Evolutionary conservation across 2,329 filamentous ascomycete genomes (phyloP).

Genomic region (Sporothrix brasiliensis): DNA sequence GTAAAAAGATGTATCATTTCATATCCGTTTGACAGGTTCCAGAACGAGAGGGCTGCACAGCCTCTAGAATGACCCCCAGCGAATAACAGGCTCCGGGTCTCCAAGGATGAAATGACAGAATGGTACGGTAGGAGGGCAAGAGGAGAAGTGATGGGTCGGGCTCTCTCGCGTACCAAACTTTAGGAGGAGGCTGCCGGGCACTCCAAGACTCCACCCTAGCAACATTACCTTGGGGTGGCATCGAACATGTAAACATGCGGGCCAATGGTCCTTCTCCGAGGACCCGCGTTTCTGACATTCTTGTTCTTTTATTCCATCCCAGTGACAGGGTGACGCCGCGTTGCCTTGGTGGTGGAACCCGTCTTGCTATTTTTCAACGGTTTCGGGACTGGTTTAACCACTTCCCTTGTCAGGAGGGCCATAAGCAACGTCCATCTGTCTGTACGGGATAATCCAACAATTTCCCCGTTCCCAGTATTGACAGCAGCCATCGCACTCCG

Average conservation of each 20-base stretch:
- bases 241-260: not conserved
- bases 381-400: not conserved
- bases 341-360: conserved; percentile 8
- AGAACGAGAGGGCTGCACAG: conserved; percentile 17
- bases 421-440: conserved; percentile 1
- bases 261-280: conserved; percentile 5
- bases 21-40: conserved; percentile 19
- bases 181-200: not conserved
- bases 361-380: conserved; percentile 4
- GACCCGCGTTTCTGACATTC: not conserved
- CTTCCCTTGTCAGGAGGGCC: not conserved
- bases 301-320: not conserved
- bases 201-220: not conserved
- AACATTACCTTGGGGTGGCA: not conserved
- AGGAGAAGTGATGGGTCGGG: not conserved
- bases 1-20: not conserved
- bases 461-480: too few relatives aligned
- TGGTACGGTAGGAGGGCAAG: conserved; percentile 11
- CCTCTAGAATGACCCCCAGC: not conserved
- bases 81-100: not conserved
- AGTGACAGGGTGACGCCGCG: not conserved
- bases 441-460: not conserved
- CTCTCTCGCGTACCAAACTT: conserved; percentile 25
- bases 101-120: conserved; percentile 8
- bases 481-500: not conserved